Conservation (phyloP, 2,329 filamentous ascomycete genomes). For the Didymella pomorum region DNA sequence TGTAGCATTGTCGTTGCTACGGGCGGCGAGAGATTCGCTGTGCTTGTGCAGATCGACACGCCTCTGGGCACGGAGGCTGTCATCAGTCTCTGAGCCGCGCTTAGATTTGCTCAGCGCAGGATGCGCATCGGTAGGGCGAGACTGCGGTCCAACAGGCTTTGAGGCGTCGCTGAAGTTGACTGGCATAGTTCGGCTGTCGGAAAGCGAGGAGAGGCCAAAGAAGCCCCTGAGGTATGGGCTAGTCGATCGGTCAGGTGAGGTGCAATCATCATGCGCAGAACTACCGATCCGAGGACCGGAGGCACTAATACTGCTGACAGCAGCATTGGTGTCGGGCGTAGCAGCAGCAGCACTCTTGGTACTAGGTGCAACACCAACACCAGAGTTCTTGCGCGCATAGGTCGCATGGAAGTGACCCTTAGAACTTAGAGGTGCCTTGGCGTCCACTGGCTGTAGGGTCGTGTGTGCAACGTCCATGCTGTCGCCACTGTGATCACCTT, state of each 20-base stretch:
- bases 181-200: neutral
- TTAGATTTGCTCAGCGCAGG: slow-evolving; percentile 8
- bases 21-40: neutral
- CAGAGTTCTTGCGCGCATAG: slow-evolving; percentile 8
- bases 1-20: neutral
- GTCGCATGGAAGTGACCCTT: neutral
- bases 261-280: neutral
- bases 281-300: slow-evolving; percentile 6
- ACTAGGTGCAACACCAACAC: neutral
- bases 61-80: neutral
- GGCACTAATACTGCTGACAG: neutral
- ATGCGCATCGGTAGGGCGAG: neutral
- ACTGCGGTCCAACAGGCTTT: neutral
- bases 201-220: slow-evolving; percentile 9
- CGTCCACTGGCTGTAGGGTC: slow-evolving; percentile 15
- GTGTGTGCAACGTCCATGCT: slow-evolving; percentile 27
- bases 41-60: neutral
- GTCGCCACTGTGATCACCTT: slow-evolving; percentile 30
- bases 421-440: slow-evolving; percentile 11
- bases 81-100: slow-evolving; percentile 6
- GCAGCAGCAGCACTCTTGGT: neutral
- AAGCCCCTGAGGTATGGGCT: slow-evolving; percentile 14
- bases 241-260: neutral
- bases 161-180: neutral
- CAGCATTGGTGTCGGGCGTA: neutral